phyloP scores from a whole-genome alignment of 2,329 filamentous ascomycete genomes.

The Calonectria hongkongensis region DNA sequence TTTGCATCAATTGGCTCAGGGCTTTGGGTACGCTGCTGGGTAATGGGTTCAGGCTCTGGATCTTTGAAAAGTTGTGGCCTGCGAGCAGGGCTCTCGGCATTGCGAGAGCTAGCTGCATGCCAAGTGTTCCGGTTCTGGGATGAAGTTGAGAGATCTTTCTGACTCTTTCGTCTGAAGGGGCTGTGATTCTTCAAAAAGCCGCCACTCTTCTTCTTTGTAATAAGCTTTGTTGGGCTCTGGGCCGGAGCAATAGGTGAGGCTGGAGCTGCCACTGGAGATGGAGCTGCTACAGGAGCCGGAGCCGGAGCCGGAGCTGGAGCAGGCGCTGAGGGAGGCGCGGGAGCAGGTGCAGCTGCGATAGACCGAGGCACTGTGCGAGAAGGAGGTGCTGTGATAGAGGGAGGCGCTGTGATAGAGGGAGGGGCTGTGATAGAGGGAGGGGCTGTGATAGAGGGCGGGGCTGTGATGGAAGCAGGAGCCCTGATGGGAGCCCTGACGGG shows the following conservation, averaged over 20 bases:
- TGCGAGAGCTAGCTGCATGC: conserved; percentile 64
- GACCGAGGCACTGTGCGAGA: neutral
- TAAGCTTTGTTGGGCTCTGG: conserved; percentile 77
- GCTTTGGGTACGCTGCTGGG: conserved; percentile 72
- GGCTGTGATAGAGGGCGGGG: neutral
- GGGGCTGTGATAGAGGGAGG: neutral
- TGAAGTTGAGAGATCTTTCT: conserved; percentile 76
- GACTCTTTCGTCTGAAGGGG: conserved; percentile 94
- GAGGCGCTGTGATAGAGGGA: neutral
- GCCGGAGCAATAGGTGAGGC: conserved; percentile 56
- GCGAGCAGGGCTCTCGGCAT: conserved; percentile 57
- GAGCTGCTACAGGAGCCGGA: neutral
- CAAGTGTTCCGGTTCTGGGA: conserved; percentile 75
- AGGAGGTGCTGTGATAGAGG: neutral
- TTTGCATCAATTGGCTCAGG: conserved; percentile 93
- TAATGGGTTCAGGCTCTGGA: conserved; percentile 61
- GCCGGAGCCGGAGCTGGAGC: neutral
- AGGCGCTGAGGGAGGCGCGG: neutral
- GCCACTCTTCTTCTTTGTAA: conserved; percentile 83
- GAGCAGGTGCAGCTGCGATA: neutral
- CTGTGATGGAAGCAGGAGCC: neutral
- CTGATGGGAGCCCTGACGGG: neutral
- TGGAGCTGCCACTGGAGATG: conserved; percentile 29
- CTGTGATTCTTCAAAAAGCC: conserved; percentile 96
- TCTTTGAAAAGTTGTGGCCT: conserved; percentile 63